Evolutionary conservation across 148 eudicot genomes (phyloP), one percentile per base, ranked within the genome.

Genomic region (Rhododendron molle): DNA sequence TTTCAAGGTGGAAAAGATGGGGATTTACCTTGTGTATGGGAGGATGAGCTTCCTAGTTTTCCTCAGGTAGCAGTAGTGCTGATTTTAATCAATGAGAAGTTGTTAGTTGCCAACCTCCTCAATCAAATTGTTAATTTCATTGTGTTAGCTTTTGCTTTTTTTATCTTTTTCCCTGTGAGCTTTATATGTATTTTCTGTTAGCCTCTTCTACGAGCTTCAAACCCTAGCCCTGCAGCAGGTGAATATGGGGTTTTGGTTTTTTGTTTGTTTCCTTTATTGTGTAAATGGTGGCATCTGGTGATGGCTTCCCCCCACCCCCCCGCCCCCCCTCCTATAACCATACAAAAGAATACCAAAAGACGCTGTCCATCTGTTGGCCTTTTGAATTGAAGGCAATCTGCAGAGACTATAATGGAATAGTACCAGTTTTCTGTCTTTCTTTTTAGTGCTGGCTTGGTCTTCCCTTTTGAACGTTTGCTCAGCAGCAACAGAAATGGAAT

Each of bases 1-100:
- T 97, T 97, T 90, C 95, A 95, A 89, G 99, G 99, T 82, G 98
- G 98, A 84, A 97, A 95, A 93, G 96, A 94, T 91, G 98, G 99
- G 85, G 88, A 93, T 82, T 90, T 97, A 93, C 96, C 99, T 46
- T 97, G 98, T 89, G 94, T 95, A 20, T 97, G 98, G 98, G 99
- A 92, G 85, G 88, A 90, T 87, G 97, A 97, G 85, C 91, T 91
- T 88, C 92, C 97, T 82, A 95, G 93, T 88, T 97, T 97, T 90
- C 98, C 99, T 78, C 96, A 97, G 97, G 99, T 97, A 89, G 40
- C 78, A 89, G 74, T 69, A 11, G 72, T 20, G 20, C 76, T 81
- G 32, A 7, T 72, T 26, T 54, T 43, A 5, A 20, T 54, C 40
- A 23, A 13, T 40, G 58, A 26, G 36, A 26, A 50, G 15, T 54